Evolutionary conservation across 345 rosid genomes (phyloP).

Genomic region (Psidium guajava): DNA sequence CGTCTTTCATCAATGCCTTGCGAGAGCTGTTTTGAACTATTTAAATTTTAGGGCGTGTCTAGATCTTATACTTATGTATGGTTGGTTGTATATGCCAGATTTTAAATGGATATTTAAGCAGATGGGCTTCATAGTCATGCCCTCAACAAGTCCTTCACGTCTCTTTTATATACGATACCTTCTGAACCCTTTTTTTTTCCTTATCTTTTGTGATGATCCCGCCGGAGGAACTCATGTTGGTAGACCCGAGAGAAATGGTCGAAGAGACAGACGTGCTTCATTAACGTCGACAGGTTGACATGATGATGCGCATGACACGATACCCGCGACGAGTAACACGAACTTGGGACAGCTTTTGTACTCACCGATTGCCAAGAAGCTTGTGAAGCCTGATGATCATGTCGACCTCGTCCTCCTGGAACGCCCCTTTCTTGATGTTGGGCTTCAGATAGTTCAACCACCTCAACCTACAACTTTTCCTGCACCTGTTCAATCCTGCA

Average conservation of each 20-base stretch:
- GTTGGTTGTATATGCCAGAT: neutral
- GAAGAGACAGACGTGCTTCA: neutral
- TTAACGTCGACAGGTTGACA: neutral
- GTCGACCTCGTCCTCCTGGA: conserved; percentile 47
- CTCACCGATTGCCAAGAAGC: conserved; percentile 50
- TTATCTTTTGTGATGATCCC: neutral
- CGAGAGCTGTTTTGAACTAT: no score
- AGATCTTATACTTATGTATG: no score
- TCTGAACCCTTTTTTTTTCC: neutral
- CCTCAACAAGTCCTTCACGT: neutral
- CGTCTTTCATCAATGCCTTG: no score
- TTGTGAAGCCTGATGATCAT: conserved; percentile 44
- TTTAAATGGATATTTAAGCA: neutral
- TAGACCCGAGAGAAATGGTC: neutral
- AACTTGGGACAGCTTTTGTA: neutral
- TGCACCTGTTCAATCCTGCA: conserved; percentile 43
- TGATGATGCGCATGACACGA: neutral
- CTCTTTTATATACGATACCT: neutral
- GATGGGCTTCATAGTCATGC: conserved; percentile 1
- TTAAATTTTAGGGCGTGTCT: no score
- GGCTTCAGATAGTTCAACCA: conserved; percentile 59
- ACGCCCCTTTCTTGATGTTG: conserved; percentile 39
- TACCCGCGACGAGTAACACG: neutral
- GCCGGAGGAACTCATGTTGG: neutral
- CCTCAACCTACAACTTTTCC: conserved; percentile 51